Evolutionary conservation across 495 filamentous ascomycete species (phyloP).

Genomic region (Podospora conica): DNA sequence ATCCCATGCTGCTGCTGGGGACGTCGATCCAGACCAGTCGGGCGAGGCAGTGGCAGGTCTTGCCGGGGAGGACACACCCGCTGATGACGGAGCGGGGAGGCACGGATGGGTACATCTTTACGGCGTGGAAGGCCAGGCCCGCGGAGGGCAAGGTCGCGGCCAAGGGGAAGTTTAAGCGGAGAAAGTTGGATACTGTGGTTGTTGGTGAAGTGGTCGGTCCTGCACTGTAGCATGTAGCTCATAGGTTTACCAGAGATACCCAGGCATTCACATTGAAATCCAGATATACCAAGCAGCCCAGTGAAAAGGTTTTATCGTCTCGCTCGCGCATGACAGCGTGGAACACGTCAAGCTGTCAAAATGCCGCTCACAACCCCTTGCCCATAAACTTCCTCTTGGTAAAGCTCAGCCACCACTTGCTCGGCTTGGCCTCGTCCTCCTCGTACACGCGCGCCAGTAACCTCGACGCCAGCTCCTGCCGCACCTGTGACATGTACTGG

Average conservation of each 20-base stretch:
- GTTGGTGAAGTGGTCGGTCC: constrained; percentile 27
- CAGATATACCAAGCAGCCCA: neutral
- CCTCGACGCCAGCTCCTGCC: constrained; percentile 81
- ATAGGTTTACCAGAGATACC: neutral
- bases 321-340: neutral
- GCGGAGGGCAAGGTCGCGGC: constrained; percentile 72
- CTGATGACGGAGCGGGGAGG: constrained; percentile 85
- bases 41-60: constrained; percentile 75
- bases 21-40: constrained; percentile 72
- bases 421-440: constrained; percentile 67
- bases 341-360: neutral
- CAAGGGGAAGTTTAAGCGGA: constrained; percentile 65
- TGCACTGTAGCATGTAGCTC: neutral
- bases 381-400: constrained; percentile 99
- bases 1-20: constrained; percentile 75
- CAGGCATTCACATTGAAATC: neutral
- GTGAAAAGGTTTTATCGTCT: neutral
- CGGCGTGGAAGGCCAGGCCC: constrained; percentile 72
- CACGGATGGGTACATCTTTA: constrained; percentile 86
- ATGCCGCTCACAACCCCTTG: constrained; percentile 61
- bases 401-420: constrained; percentile 99
- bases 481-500: constrained; percentile 82
- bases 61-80: constrained; percentile 89
- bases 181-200: constrained; percentile 44
- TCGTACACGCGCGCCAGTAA: constrained; percentile 81